Base-by-base conservation (phyloP, 345 rosid genomes). In the Boechera retrofracta region DNA sequence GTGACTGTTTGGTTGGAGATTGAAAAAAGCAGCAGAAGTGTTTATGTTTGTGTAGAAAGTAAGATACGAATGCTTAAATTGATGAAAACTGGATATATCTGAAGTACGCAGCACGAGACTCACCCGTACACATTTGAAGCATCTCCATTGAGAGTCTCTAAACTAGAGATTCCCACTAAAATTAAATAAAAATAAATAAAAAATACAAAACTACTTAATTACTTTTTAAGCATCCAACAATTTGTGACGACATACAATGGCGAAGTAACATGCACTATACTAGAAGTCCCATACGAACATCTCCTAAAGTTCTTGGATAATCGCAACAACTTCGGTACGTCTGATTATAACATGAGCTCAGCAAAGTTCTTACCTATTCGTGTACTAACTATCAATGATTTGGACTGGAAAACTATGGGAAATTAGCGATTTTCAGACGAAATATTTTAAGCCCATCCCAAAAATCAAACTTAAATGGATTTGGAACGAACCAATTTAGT, bases 41-140 rank as follows among this genome's bases (percentile, higher is more conserved):
- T 67, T 67, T 58, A 67, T 75, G 68, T 69, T 76, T 68, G 79
- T 68, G 74, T 76, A 24, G 7, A 69, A 69, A 51, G 6, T 52
- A 69, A 69, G 55, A 18, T 39, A n/a, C 2, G 48, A 28, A 41
- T 76, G 29, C 70, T 60, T 76, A 41, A 51, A 67, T 11, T 41
- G 57, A 21, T 44, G 26, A 42, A 47, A 65, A 63, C 57, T 47
- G 48, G 15, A 52, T 18, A 69, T 53, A 35, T 76, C 51, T 69
- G 39, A 77, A 54, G 53, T 71, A 77, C 72, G 16, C 35, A 54
- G 58, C 57, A 53, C 75, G 71, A 77, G 71, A 77, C 64, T 67
- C 67, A 58, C 21, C 15, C 10, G 61, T 49, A 59, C 53, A 52
- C 11, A 18, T 12, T 29, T 21, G 24, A 21, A 21, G 24, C 24